Evolutionary conservation across 1,139 yeast genomes (phyloP), one percentile per base, ranked within the genome.

Genomic region (Arxiozyma telluris): DNA sequence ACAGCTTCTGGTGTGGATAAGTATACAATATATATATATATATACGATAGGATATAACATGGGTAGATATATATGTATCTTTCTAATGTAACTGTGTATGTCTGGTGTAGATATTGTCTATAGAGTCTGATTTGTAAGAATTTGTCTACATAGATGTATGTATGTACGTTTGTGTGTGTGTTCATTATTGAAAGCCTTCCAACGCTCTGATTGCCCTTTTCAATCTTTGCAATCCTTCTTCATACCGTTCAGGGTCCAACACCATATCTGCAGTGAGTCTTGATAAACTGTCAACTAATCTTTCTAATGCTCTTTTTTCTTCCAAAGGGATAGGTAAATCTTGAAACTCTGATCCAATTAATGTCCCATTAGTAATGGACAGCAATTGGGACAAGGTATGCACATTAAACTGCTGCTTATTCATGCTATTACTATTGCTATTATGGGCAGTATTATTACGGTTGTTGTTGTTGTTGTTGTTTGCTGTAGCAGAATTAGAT

Each of bases 201-300:
- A 91, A 74, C 0, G 90, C 95, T 54, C 87, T 74, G 55, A 89
- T 77, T 0, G 96, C 97, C 63, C 82, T 83, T 62, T 85, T 87
- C 60, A 91, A 73, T 58, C 97, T 74, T 58, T 80, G 76, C 45
- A 88, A 78, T n/a, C 96, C 96, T 57, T 87, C 87, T 30, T 84
- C 84, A 58, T 87, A 83, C 63, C 94, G 79, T 41, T 80, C 81
- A 46, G 87, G 87, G 68, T 91, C 96, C 53, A 87, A 70, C 53
- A 88, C 84, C 87, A 91, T 90, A 66, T 90, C 96, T 55, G 91
- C 87, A 4, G 96, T 88, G 57, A 91, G 77, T 62, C 94, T 76
- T 23, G 94, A 84, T 55, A 91, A 74, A 1, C 95, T 84, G 64
- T 89, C 96, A 5, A 91, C 87, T 50, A 91, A 81, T 69, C 88